Conservation (phyloP, 495 filamentous ascomycete genomes). For the Thermothielavioides terrestris region DNA sequence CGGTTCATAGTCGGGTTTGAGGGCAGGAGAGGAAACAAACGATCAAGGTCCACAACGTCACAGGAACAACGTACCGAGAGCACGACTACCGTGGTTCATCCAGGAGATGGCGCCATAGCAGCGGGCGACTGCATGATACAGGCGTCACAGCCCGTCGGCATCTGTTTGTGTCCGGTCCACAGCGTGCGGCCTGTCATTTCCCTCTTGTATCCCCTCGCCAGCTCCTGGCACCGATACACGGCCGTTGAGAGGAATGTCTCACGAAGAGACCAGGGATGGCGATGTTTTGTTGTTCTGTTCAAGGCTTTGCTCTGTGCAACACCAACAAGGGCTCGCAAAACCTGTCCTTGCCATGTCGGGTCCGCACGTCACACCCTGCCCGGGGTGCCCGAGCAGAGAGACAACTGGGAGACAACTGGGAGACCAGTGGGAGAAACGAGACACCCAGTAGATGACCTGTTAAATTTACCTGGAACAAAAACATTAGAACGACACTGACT, state of each 20-base stretch:
- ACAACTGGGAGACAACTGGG: background rate
- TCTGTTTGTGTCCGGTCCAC: constrained; percentile 6
- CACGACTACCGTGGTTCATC: no score
- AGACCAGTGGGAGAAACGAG: background rate
- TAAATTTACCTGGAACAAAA: constrained; percentile 3
- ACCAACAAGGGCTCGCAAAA: background rate
- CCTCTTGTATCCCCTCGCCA: constrained; percentile 4
- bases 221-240: background rate
- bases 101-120: no score
- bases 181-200: constrained; percentile 12
- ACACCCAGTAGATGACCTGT: background rate
- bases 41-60: no score
- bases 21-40: no score
- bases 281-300: background rate
- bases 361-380: no score
- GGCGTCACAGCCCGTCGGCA: background rate
- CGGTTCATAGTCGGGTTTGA: no score
- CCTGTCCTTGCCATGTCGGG: background rate
- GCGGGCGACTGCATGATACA: constrained; percentile 11
- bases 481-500: background rate
- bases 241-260: background rate
- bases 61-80: background rate
- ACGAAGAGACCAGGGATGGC: background rate
- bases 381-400: no score
- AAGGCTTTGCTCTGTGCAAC: constrained; percentile 1